A percentile compares a stretch with the other conserved stretches of the same genome.
These are phyloP conservation scores for Ulmus americana DNA, from an alignment of 331 rosid species.

Conservation along the genomic window DNA sequence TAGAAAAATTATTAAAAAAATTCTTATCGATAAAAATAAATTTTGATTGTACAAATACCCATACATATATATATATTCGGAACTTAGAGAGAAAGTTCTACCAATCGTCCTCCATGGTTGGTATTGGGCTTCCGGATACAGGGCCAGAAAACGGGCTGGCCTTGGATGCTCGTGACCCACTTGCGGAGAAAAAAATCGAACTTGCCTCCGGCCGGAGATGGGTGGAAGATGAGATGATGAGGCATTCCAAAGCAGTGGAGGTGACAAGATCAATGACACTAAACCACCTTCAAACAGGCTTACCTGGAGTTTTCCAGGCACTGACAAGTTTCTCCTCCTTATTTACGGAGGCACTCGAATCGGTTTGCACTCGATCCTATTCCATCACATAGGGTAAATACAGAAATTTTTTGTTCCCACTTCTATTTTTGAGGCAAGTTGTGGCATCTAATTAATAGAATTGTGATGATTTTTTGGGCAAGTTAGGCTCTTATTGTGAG, in stretches of 20 bases:
- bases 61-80: no score
- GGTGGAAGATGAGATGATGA: constrained; percentile 83
- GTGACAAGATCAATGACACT: constrained; percentile 92
- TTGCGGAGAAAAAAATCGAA: constrained; percentile 77
- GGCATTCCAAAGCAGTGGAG: constrained; percentile 79
- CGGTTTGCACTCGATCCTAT: constrained; percentile 76
- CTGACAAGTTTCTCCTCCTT: constrained; percentile 78
- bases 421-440: constrained; percentile 29
- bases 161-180: constrained; percentile 87
- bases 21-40: no score
- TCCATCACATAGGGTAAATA: constrained; percentile 52
- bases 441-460: constrained; percentile 27
- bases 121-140: constrained; percentile 74
- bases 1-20: no score
- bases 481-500: constrained; percentile 30
- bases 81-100: constrained; percentile 81
- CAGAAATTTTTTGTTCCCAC: constrained; percentile 18
- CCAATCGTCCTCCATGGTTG: constrained; percentile 89
- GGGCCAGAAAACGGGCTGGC: constrained; percentile 60
- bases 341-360: constrained; percentile 67
- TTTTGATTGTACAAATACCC: no score
- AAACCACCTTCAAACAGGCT: constrained; percentile 88
- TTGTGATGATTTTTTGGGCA: constrained; percentile 35
- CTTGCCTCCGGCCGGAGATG: constrained; percentile 78
- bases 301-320: constrained; percentile 95